Evolutionary conservation across 139 green algal species (phyloP).

Genomic region (Zygnema cylindricum): DNA sequence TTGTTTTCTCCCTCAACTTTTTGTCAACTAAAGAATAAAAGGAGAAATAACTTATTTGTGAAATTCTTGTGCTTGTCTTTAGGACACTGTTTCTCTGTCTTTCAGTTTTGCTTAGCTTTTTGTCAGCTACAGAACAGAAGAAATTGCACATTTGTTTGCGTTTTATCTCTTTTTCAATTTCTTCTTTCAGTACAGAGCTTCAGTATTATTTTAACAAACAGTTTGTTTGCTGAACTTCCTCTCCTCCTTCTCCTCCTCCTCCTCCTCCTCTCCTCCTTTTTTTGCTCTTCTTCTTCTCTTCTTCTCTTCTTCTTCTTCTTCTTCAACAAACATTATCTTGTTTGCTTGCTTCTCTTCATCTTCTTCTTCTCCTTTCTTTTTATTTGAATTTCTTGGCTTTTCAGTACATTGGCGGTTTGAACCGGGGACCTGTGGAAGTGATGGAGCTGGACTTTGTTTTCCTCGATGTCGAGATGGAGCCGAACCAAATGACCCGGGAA

Average conservation of each 20-base stretch:
- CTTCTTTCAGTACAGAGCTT: background rate
- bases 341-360: background rate
- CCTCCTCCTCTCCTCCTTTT: background rate
- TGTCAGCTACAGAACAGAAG: too few relatives aligned
- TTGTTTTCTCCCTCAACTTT: too few relatives aligned
- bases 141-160: background rate
- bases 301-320: background rate
- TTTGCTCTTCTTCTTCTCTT: background rate
- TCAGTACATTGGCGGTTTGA: constrained; percentile 35
- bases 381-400: background rate
- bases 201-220: background rate
- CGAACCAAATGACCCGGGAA: background rate
- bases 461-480: background rate
- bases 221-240: background rate
- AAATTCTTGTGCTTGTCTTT: background rate
- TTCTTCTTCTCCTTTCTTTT: background rate
- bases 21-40: too few relatives aligned
- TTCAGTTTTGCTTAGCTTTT: too few relatives aligned
- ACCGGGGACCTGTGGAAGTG: background rate
- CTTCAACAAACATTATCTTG: background rate
- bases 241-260: background rate
- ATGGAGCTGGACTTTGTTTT: constrained; percentile 25
- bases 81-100: background rate
- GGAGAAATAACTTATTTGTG: background rate
- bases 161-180: background rate